Base-by-base conservation (phyloP, 148 eudicot species). In the Euryodendron excelsum region DNA sequence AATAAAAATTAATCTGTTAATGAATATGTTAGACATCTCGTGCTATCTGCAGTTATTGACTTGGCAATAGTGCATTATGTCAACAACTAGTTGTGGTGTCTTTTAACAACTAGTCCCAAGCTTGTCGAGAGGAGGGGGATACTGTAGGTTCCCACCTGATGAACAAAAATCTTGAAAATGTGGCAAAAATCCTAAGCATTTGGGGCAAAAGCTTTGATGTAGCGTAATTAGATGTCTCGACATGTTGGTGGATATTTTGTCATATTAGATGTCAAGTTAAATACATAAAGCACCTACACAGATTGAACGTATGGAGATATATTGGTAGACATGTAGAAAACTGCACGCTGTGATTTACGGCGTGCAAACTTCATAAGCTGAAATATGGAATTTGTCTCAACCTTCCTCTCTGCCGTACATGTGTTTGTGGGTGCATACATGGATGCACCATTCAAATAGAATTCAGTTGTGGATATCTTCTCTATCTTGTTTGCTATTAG, bases 91-190 rank as follows among this genome's bases (percentile, higher is more conserved):
- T n/a, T n/a, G n/a, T n/a, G n/a, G n/a, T n/a, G n/a, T n/a, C n/a
- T n/a, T n/a, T n/a, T n/a, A n/a, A n/a, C n/a, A n/a, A n/a, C n/a
- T n/a, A n/a, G n/a, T n/a, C n/a, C n/a, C n/a, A n/a, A n/a, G n/a
- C n/a, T n/a, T n/a, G n/a, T n/a, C n/a, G n/a, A n/a, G n/a, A n/a
- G n/a, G n/a, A n/a, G n/a, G n/a, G n/a, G n/a, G n/a, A n/a, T n/a
- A n/a, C n/a, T n/a, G n/a, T n/a, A n/a, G n/a, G n/a, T n/a, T n/a
- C n/a, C 65, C 34, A 27, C 8, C 27, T 56, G 27, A 60, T 56
- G 25, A 56, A 56, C 61, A 18, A n/a, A 60, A 25, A 69, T 37
- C 3, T 69, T 69, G 73, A 69, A 45, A 69, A 69, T 69, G 53
- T 44, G 21, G 55, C 48, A 11, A 67, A 37, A 8, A 18, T 36